Evolutionary conservation across 805 yeast species (phyloP), one percentile per base, ranked within the genome.

Genomic region (Sugiyamaella smithiae): DNA sequence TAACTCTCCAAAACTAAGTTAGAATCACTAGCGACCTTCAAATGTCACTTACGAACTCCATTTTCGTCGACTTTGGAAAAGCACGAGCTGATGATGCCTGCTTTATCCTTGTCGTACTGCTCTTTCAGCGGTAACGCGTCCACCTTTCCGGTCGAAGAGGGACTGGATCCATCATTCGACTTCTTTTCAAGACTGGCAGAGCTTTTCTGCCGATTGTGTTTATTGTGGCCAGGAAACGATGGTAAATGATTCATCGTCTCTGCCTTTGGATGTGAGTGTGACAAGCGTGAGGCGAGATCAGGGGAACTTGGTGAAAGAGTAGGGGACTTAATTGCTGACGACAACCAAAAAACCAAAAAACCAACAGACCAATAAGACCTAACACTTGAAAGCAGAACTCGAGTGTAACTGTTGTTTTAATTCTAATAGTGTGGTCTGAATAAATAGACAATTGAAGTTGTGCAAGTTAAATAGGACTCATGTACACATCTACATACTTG

Each of bases 71-170:
- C 61, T 41, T 70, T 74, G 11, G 75, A 62, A 60, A 82, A 82
- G 51, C 85, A 74, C 50, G 67, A 73, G 51, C 63, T 66, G 50
- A 75, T 72, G 48, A 82, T 72, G 22, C 68, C 65, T 38, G 68
- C 67, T 54, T 78, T 73, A 57, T 82, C 86, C 17, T 67, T 64
- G 46, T 80, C 84, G 58, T 78, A 81, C 57, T 79, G 84, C 48
- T 70, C 73, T 0, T 85, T 85, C 44, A 81, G 51, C 22, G 48
- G 16, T 38, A 35, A 32, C 19, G 33, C n/a, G 14, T 17, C 36
- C 20, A 12, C 12, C n/a, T 12, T 16, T n/a, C 4, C 17, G 6
- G 24, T 16, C 11, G 24, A 3, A 7, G 25, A 16, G 5, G 33
- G 38, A 35, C 38, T 35, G 5, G 38, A 19, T 14, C 22, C 22